Base-by-base conservation (phyloP, 805 yeast species). In the Allodekkera sacchari region DNA sequence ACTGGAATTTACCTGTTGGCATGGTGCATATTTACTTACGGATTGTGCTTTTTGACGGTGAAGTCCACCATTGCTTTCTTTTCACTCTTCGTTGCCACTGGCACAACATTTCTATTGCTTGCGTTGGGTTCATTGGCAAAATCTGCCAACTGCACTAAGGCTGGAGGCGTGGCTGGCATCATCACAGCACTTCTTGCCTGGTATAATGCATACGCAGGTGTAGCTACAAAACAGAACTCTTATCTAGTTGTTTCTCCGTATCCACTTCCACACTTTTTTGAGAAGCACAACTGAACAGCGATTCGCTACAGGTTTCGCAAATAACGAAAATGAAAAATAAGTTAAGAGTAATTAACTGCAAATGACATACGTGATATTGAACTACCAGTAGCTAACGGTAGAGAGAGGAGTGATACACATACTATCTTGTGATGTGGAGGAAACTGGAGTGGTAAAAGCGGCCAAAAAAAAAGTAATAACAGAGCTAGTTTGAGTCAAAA, bases 141-240 rank as follows among this genome's bases (percentile, higher is more conserved):
- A 18, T 59, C 59, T 24, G 37, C 38, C 5, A 46, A 41, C 13
- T 52, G 59, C 30, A 52, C 55, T 16, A 60, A 47, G 35, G 81
- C 77, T 11, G 83, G 76, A 24, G 83, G 84, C 39, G 67, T 72
- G 11, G 32, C 69, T 18, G 83, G 83, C 21, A 59, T 77, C 15
- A 57, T 77, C 6, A 68, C 77, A 16, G 66, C 82, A 0, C 59
- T 74, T 37, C 48, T 73, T 25, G 80, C 78, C 1, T 77, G 78
- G 77, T 77, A 74, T 47, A 74, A 75, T 48, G 83, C 83, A 7
- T 74, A 63, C 42, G 80, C 82, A 2, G 84, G 83, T 64, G 53
- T 72, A 20, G 74, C 83, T 23, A 79, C 68, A 38, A 59, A 59
- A 24, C 78, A 74, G 47, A 81, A 80, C 56, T 63, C 83, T 4